Conservation (phyloP, 257 asterid genomes). For the Nicotiana obtusifolia region DNA sequence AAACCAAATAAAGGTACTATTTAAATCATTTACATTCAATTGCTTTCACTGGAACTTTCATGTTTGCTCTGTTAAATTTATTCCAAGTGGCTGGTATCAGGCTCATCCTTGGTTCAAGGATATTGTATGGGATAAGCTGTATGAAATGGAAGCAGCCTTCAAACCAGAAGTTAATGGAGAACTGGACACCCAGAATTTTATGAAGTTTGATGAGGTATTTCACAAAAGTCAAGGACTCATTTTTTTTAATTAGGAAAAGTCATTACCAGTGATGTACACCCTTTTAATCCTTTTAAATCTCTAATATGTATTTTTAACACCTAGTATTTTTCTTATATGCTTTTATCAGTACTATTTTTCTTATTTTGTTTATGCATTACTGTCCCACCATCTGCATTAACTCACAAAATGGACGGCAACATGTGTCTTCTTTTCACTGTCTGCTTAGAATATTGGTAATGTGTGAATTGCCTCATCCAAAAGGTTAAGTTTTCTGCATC, state of each 20-base stretch:
- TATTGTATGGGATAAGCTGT: conserved; percentile 78
- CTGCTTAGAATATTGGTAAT: background rate
- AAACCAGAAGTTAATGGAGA: conserved; percentile 90
- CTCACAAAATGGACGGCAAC: background rate
- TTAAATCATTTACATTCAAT: conserved; percentile 6
- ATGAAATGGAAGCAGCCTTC: conserved; percentile 97
- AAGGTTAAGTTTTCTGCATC: background rate
- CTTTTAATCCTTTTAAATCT: background rate
- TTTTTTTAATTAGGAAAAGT: background rate
- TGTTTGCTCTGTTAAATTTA: conserved; percentile 10
- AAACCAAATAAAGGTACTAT: conserved; percentile 67
- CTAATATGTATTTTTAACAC: background rate
- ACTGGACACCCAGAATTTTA: conserved; percentile 91
- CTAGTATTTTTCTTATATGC: background rate
- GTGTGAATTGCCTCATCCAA: background rate
- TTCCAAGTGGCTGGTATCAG: conserved; percentile 35
- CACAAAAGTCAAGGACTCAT: conserved; percentile 10
- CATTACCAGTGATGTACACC: background rate
- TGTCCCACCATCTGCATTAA: background rate
- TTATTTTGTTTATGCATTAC: background rate
- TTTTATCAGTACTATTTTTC: background rate
- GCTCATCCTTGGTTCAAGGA: conserved; percentile 91
- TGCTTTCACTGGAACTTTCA: background rate
- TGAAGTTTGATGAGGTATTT: conserved; percentile 92
- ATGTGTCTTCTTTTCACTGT: background rate